Percentiles rank a stretch among this genome's conserved stretches.
phyloP scores from a whole-genome alignment of 257 asterid genomes.

The Echites panduratus region DNA sequence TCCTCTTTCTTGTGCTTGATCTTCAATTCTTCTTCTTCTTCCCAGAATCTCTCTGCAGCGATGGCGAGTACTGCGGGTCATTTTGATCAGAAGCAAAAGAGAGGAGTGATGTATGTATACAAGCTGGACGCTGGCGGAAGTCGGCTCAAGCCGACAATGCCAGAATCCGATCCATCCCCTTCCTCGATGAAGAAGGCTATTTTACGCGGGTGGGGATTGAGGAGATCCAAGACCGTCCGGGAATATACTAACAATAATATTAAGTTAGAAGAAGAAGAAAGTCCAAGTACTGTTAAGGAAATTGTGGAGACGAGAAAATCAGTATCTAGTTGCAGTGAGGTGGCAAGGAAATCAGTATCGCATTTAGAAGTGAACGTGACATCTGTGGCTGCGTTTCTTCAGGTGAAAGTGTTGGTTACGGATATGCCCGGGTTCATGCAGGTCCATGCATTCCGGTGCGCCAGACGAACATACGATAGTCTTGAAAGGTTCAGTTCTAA shows the following conservation, averaged over 20 bases:
- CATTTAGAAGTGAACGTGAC: constrained; percentile 36
- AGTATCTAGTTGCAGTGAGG: constrained; percentile 15
- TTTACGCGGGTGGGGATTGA: constrained; percentile 34
- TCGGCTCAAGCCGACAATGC: not conserved
- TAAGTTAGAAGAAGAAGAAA: constrained; percentile 10
- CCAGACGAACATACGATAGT: constrained; percentile 45
- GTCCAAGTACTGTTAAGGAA: constrained; percentile 5
- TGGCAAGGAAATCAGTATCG: constrained; percentile 38
- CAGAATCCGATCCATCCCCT: constrained; percentile 19
- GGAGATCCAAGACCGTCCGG: constrained; percentile 49
- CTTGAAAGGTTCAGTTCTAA: constrained; percentile 59
- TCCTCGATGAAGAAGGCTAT: constrained; percentile 20
- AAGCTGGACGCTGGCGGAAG: constrained; percentile 28
- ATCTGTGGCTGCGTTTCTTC: constrained; percentile 41
- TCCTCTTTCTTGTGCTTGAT: too few species aligned
- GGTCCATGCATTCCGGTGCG: constrained; percentile 61
- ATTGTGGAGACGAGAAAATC: constrained; percentile 30
- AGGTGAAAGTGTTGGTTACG: constrained; percentile 52
- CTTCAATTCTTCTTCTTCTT: too few species aligned
- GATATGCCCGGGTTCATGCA: constrained; percentile 82
- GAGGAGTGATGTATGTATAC: constrained; percentile 45
- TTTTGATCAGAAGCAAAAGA: constrained; percentile 30
- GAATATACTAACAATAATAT: constrained; percentile 20
- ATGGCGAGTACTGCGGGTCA: constrained; percentile 27
- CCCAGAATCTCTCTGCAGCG: not conserved